These are phyloP conservation scores for Erysiphe pulchra DNA, from an alignment of 2,329 filamentous ascomycete genomes.

Conservation along the genomic window DNA sequence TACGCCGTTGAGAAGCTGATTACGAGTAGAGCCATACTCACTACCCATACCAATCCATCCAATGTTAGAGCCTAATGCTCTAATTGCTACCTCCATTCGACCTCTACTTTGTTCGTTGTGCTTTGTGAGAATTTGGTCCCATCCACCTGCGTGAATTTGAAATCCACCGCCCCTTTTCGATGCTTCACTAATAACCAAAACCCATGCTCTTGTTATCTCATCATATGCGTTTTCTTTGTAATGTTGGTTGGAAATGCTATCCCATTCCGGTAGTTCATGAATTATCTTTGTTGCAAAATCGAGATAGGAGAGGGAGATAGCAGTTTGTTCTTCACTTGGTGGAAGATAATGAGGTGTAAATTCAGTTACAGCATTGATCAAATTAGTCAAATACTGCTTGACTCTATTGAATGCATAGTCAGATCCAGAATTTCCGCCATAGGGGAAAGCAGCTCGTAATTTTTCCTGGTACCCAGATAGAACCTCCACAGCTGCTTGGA, in stretches of 20 bases:
- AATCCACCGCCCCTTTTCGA: constrained; percentile 81
- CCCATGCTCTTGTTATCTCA: constrained; percentile 84
- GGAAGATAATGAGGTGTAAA: constrained; percentile 92
- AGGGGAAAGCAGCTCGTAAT: constrained; percentile 59
- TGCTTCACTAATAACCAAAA: constrained; percentile 69
- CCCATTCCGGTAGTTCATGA: constrained; percentile 75
- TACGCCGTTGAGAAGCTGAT: constrained; percentile 33
- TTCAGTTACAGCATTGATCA: constrained; percentile 75
- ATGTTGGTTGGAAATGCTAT: constrained; percentile 63
- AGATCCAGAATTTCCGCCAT: constrained; percentile 56
- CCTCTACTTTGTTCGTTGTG: constrained; percentile 75
- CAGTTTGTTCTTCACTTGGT: constrained; percentile 65
- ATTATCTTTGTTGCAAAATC: constrained; percentile 78
- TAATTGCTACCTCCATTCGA: constrained; percentile 54
- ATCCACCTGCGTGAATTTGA: constrained; percentile 65
- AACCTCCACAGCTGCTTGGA: constrained; percentile 54
- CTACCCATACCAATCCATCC: constrained; percentile 42
- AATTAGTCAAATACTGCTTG: constrained; percentile 48
- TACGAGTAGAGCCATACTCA: constrained; percentile 30
- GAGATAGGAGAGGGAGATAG: constrained; percentile 61
- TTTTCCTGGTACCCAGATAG: constrained; percentile 57
- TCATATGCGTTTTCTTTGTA: constrained; percentile 93
- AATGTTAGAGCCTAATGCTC: constrained; percentile 46
- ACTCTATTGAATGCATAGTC: constrained; percentile 93
- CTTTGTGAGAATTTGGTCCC: constrained; percentile 68